Evolutionary conservation across 805 yeast species (phyloP).

Genomic region (Lipomyces yamanashiensis): DNA sequence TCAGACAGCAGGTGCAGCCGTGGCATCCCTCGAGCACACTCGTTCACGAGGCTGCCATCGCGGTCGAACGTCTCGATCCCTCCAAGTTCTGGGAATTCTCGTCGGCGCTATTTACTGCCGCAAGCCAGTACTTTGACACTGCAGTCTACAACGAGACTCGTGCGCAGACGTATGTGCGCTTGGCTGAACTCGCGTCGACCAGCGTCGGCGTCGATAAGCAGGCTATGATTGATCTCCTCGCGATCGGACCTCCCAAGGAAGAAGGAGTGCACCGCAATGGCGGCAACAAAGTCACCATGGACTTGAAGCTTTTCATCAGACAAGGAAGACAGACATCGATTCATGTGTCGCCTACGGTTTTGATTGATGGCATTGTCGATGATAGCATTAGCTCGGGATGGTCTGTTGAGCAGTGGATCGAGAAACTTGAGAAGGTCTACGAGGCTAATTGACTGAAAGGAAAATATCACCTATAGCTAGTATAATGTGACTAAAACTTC

Average conservation of each 20-base stretch:
- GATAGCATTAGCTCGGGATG: slow-evolving; percentile 66
- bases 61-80: slow-evolving; percentile 62
- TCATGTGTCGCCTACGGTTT: slow-evolving; percentile 84
- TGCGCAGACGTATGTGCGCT: slow-evolving; percentile 57
- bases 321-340: slow-evolving; percentile 76
- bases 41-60: slow-evolving; percentile 72
- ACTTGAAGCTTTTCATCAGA: slow-evolving; percentile 73
- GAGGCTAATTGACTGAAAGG: slow-evolving; percentile 12
- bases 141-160: slow-evolving; percentile 60
- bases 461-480: background rate
- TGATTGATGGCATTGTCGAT: slow-evolving; percentile 68
- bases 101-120: slow-evolving; percentile 59
- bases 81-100: slow-evolving; percentile 62
- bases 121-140: slow-evolving; percentile 63
- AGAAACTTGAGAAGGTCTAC: slow-evolving; percentile 27
- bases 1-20: slow-evolving; percentile 81
- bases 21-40: slow-evolving; percentile 82
- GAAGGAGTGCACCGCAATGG: slow-evolving; percentile 51
- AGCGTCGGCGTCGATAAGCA: slow-evolving; percentile 49
- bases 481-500: too few relatives aligned
- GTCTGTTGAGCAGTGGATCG: slow-evolving; percentile 52
- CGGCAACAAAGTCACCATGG: slow-evolving; percentile 64
- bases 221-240: slow-evolving; percentile 45
- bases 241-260: slow-evolving; percentile 43
- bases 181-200: slow-evolving; percentile 56